phyloP scores from a whole-genome alignment of 2,329 filamentous ascomycete genomes.

The Apiospora koreana region DNA sequence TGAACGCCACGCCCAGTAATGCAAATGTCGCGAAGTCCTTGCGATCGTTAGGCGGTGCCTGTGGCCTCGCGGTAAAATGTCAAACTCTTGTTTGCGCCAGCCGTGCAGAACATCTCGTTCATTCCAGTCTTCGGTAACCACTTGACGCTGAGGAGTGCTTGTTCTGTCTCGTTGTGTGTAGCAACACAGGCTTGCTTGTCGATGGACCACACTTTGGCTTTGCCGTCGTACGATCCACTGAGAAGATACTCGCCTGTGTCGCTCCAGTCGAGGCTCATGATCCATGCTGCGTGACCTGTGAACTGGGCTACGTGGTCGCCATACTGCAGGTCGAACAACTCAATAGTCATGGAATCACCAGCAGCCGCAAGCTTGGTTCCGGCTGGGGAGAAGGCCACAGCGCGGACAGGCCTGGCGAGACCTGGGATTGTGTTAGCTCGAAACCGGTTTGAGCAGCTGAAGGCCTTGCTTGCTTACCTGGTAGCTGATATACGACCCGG shows the following conservation, averaged over 20 bases:
- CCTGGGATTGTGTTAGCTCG: constrained; percentile 46
- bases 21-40: neutral
- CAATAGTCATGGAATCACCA: constrained; percentile 85
- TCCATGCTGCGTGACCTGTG: constrained; percentile 72
- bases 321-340: constrained; percentile 87
- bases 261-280: constrained; percentile 91
- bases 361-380: constrained; percentile 84
- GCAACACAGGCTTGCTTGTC: constrained; percentile 83
- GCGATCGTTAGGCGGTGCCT: constrained; percentile 39
- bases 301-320: constrained; percentile 92
- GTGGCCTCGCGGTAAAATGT: constrained; percentile 86
- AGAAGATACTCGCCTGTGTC: constrained; percentile 89
- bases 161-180: constrained; percentile 89
- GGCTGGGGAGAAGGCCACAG: constrained; percentile 84
- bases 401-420: constrained; percentile 81
- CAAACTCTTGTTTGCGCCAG: constrained; percentile 73
- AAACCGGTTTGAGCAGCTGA: neutral
- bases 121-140: constrained; percentile 76
- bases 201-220: constrained; percentile 94
- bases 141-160: constrained; percentile 78
- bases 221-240: constrained; percentile 87
- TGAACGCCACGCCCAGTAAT: constrained; percentile 9
- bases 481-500: constrained; percentile 80
- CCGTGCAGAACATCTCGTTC: constrained; percentile 75
- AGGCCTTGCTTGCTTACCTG: constrained; percentile 54